Base-by-base conservation (phyloP, 768 basidiomycete genomes). In the Panaeolus papilionaceus region DNA sequence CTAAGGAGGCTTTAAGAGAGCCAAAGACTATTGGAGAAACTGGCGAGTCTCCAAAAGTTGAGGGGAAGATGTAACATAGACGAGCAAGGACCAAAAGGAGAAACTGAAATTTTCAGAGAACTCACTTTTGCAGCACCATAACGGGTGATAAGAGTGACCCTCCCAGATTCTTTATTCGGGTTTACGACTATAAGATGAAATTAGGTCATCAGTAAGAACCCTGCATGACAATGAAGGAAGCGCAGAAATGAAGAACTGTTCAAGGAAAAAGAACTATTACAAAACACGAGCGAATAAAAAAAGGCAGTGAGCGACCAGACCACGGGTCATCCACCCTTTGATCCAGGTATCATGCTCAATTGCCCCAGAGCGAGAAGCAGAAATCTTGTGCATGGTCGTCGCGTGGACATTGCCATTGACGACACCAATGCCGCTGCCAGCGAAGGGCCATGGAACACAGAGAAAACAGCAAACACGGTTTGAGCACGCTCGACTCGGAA, bases 131-230 rank as follows among this genome's bases (percentile, higher is more conserved):
- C 82, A 0, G 95, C 95, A 3, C 97, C 97, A 77, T 98, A 99
- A 33, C 98, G 88, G 3, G 95, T 94, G 68, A 99, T 99, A 38
- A 99, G 76, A 0, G 94, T 95, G 14, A 99, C 88, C 68, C 91
- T 86, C 38, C 98, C 98, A 10, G 78, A 77, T 73, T 96, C 94
- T 71, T 88, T 89, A 68, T 91, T 81, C 0, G 96, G 93, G 75
- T 99, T 97, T 62, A 98, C 89, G 68, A 96, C 94, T 96, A 71
- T 38, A 68, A 54, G 44, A 49, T 18, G 28, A 67, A 63, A 71
- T 42, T 10, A 70, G 51, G 2, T 10, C 47, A 47, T 49, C 45
- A 69, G 20, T 61, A 33, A 67, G 28, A 16, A 66, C 20, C 38
- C 61, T 8, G 61, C 20, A 6, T 3, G 42, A 44, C 42, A 6